Percentiles rank a stretch among this genome's conserved stretches.
phyloP scores from a whole-genome alignment of 371 early-diverging fungal species.

The Mortierella sp. region DNA sequence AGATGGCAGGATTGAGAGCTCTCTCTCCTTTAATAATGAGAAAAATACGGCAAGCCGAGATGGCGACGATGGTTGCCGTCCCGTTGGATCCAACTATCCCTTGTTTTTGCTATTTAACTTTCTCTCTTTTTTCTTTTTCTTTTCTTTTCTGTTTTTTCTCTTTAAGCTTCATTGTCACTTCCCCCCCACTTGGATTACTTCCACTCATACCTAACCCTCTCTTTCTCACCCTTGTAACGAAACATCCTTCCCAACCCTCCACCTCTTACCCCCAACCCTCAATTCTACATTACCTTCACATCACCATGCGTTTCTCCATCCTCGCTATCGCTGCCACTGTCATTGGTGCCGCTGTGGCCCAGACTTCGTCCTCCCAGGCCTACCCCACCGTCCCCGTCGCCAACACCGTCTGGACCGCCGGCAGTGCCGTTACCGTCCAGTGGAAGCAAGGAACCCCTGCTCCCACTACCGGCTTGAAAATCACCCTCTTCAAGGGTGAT shows the following conservation, averaged over 20 bases:
- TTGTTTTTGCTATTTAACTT: not conserved
- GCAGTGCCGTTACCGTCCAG: slow-evolving; percentile 16
- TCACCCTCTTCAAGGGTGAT: slow-evolving; percentile 45
- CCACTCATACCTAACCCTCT: not conserved
- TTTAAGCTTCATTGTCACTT: slow-evolving; percentile 7
- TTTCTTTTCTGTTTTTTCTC: not conserved
- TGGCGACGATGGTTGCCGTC: not conserved
- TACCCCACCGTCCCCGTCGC: slow-evolving; percentile 43
- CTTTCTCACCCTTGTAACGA: not conserved
- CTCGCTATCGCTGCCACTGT: slow-evolving; percentile 30
- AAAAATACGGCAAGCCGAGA: not conserved
- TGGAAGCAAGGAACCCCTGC: slow-evolving; percentile 29
- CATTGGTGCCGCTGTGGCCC: slow-evolving; percentile 40
- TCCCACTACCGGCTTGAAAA: slow-evolving; percentile 7
- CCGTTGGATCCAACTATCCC: not conserved
- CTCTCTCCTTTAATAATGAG: not conserved
- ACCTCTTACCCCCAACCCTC: not conserved
- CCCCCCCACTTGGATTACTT: slow-evolving; percentile 31
- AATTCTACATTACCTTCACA: not conserved
- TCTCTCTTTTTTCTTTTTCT: not conserved
- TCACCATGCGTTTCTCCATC: slow-evolving; percentile 44
- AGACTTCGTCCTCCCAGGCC: slow-evolving; percentile 20
- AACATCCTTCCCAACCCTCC: not conserved
- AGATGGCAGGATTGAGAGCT: not conserved
- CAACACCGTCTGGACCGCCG: slow-evolving; percentile 38